phyloP scores from a whole-genome alignment of 2,329 filamentous ascomycete genomes.

The Pezicula carpinea region DNA sequence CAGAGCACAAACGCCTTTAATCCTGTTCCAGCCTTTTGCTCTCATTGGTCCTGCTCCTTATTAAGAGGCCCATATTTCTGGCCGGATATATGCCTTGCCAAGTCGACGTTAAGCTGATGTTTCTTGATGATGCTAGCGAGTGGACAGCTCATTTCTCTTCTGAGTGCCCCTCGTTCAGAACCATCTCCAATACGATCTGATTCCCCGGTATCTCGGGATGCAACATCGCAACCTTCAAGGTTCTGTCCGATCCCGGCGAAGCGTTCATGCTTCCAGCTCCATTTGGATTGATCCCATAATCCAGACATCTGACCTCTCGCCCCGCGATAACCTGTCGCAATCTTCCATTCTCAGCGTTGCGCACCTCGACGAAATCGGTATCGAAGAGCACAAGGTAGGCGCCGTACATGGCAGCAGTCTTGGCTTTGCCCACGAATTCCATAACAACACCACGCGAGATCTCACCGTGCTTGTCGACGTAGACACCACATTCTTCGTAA shows the following conservation, averaged over 20 bases:
- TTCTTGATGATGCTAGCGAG: too few species aligned
- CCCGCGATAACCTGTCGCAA: conserved; percentile 92
- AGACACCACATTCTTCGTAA: conserved; percentile 95
- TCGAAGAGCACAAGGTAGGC: conserved; percentile 92
- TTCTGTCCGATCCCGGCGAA: not conserved
- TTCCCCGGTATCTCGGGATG: not conserved
- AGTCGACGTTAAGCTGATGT: too few species aligned
- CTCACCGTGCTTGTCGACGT: conserved; percentile 97
- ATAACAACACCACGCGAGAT: conserved; percentile 92
- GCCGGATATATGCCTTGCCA: too few species aligned
- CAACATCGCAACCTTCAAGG: conserved; percentile 1
- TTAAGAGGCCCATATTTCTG: not conserved
- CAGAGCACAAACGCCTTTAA: not conserved
- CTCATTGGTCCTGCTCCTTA: not conserved
- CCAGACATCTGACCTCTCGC: conserved; percentile 81
- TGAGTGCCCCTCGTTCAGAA: conserved; percentile 1
- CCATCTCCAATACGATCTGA: conserved; percentile 1
- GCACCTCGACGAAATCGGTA: conserved; percentile 92
- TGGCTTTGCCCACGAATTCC: conserved; percentile 95
- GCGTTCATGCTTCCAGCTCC: conserved; percentile 44
- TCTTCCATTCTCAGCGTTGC: conserved; percentile 93
- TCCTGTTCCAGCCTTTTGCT: not conserved
- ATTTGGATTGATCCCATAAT: conserved; percentile 62
- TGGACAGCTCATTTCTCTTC: not conserved
- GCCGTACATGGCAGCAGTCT: conserved; percentile 81